A percentile compares a stretch with the other conserved stretches of the same genome.
Conservation (phyloP, 371 early-diverging fungal genomes). For the Mucor racemosus region DNA sequence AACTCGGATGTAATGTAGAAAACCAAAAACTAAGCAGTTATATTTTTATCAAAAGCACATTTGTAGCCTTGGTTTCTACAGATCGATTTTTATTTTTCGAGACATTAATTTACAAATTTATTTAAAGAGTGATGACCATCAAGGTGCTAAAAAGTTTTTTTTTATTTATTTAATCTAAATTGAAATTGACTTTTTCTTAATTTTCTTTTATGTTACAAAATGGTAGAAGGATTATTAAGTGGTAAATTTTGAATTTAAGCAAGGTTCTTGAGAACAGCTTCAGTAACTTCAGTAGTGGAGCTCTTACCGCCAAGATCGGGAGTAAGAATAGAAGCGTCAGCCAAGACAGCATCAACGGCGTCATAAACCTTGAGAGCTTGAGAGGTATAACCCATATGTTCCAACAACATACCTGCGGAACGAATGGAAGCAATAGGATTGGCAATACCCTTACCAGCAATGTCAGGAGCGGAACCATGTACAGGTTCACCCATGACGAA, state of each 20-base stretch:
- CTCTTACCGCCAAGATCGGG: constrained; percentile 92
- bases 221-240: background rate
- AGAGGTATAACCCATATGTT: constrained; percentile 75
- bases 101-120: no score
- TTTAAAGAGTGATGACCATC: no score
- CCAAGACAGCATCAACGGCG: constrained; percentile 85
- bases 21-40: no score
- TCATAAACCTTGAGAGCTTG: constrained; percentile 81
- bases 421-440: constrained; percentile 95
- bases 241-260: constrained; percentile 10
- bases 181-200: no score
- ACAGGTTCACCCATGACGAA: constrained; percentile 96
- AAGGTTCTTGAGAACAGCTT: constrained; percentile 77
- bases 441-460: constrained; percentile 92
- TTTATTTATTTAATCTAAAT: no score
- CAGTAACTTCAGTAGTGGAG: constrained; percentile 83
- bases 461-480: constrained; percentile 96
- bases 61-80: no score
- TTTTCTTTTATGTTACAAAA: no score
- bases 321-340: constrained; percentile 70
- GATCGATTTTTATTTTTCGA: no score
- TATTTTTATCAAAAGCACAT: no score
- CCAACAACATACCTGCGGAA: constrained; percentile 88
- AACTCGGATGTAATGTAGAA: no score
- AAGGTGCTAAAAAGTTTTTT: no score